Evolutionary conservation across 495 filamentous ascomycete species (phyloP).

Genomic region (Lasiosphaeriaceae sp.): DNA sequence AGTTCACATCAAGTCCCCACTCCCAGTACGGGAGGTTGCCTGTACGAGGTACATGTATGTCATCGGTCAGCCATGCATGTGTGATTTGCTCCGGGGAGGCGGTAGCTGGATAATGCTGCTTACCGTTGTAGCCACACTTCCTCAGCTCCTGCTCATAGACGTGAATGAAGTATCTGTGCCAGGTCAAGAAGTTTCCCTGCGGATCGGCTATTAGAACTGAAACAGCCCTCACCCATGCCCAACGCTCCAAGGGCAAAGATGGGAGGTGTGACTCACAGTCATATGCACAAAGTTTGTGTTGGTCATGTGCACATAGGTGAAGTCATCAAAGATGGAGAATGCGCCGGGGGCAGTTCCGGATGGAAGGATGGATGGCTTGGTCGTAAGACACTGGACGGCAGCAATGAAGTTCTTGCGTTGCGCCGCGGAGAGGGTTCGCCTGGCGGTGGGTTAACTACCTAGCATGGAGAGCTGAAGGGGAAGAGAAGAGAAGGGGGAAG

Average conservation of each 20-base stretch:
- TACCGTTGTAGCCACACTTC: conserved; percentile 67
- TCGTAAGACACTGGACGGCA: conserved; percentile 62
- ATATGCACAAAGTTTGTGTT: conserved; percentile 59
- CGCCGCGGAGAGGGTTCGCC: conserved; percentile 42
- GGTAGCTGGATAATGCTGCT: not conserved
- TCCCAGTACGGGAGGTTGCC: conserved; percentile 55
- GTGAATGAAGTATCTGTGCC: conserved; percentile 66
- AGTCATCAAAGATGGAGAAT: conserved; percentile 55
- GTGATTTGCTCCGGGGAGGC: not conserved
- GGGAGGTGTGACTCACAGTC: conserved; percentile 28
- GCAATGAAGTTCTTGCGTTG: conserved; percentile 58
- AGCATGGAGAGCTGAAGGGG: not conserved
- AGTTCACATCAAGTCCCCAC: conserved; percentile 48
- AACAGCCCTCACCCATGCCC: too few relatives aligned
- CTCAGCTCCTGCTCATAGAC: conserved; percentile 61
- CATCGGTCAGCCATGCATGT: not conserved
- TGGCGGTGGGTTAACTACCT: conserved; percentile 16
- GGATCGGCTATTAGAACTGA: too few relatives aligned
- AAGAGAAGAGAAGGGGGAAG: not conserved
- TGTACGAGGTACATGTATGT: too few relatives aligned
- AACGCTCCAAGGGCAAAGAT: not conserved
- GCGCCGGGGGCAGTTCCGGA: conserved; percentile 27
- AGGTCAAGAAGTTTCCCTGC: conserved; percentile 61
- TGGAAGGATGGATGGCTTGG: conserved; percentile 41
- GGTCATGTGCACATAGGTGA: conserved; percentile 62